Conservation (phyloP, 2,329 filamentous ascomycete genomes). For the Westerdykella sp. region DNA sequence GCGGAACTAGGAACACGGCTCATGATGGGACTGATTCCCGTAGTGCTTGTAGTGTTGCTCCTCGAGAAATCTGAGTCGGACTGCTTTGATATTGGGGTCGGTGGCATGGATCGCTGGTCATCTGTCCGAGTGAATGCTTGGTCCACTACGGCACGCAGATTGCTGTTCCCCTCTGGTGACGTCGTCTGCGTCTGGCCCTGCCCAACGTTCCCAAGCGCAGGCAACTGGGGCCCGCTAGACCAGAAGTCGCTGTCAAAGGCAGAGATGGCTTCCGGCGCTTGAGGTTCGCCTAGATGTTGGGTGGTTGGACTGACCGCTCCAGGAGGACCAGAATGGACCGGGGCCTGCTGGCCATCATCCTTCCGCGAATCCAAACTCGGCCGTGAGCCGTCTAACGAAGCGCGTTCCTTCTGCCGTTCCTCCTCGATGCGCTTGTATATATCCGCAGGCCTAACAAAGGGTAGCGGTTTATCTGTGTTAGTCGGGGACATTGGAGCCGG, state of each 20-base stretch:
- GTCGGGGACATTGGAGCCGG: conserved; percentile 19
- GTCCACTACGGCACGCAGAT: conserved; percentile 49
- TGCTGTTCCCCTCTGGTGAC: conserved; percentile 17
- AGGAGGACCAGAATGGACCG: conserved; percentile 3
- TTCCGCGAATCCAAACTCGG: conserved; percentile 47
- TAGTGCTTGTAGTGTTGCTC: conserved; percentile 58
- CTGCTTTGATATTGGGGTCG: conserved; percentile 46
- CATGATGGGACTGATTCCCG: conserved; percentile 61
- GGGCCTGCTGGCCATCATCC: conserved; percentile 13
- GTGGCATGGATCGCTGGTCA: conserved; percentile 48
- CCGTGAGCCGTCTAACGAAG: conserved; percentile 52
- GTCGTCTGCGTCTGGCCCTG: conserved; percentile 10
- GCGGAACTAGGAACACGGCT: conserved; percentile 47
- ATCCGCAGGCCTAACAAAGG: conserved; percentile 68
- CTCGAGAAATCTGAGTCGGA: conserved; percentile 44
- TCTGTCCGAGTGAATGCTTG: conserved; percentile 58
- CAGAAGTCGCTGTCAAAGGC: conserved; percentile 26
- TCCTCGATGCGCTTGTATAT: conserved; percentile 69
- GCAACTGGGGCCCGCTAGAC: conserved; percentile 11
- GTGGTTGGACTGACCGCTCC: background rate
- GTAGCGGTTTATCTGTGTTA: conserved; percentile 47
- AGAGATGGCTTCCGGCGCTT: conserved; percentile 10
- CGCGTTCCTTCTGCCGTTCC: conserved; percentile 53
- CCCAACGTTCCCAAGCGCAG: background rate
- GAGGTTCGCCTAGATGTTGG: background rate